A percentile compares a stretch with the other conserved stretches of the same genome.
Evolutionary conservation across 768 basidiomycete species (phyloP).

Genomic region (Mycena albidolilacea): DNA sequence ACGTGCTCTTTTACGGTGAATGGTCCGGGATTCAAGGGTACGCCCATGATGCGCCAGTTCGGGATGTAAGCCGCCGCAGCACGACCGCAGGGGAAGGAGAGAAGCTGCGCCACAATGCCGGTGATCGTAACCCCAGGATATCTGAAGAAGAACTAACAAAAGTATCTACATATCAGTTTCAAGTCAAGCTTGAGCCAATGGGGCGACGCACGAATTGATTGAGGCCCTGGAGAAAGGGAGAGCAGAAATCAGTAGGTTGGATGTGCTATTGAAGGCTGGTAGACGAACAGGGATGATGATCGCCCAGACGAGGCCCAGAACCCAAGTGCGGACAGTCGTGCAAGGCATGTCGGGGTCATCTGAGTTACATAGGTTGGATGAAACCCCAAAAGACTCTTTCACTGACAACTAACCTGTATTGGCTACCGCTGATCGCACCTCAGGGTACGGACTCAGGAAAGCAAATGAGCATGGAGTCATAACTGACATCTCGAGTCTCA

Average conservation of each 20-base stretch:
- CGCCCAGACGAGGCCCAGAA: constrained; percentile 68
- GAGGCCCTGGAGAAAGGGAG: constrained; percentile 54
- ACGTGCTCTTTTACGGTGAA: constrained; percentile 78
- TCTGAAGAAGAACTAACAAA: constrained; percentile 39
- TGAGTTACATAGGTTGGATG: constrained; percentile 73
- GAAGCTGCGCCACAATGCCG: constrained; percentile 74
- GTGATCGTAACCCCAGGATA: constrained; percentile 56
- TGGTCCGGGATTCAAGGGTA: constrained; percentile 74
- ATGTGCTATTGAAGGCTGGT: not conserved
- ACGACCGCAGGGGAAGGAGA: constrained; percentile 77
- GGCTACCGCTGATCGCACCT: constrained; percentile 80
- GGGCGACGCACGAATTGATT: constrained; percentile 55
- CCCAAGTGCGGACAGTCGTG: constrained; percentile 66
- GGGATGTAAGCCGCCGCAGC: constrained; percentile 71
- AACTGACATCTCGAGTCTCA: no score
- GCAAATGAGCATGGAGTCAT: no score
- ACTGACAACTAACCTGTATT: constrained; percentile 47
- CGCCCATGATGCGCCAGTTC: constrained; percentile 65
- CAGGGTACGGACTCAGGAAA: constrained; percentile 71
- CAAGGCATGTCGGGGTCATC: constrained; percentile 74
- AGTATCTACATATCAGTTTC: no score
- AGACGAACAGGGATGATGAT: constrained; percentile 64
- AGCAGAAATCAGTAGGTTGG: not conserved
- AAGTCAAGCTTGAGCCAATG: no score
- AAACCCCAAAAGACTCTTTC: constrained; percentile 49